A percentile compares a stretch with the other conserved stretches of the same genome.
phyloP scores from a whole-genome alignment of 495 filamentous ascomycete genomes.

The Filosporella fistucella region DNA sequence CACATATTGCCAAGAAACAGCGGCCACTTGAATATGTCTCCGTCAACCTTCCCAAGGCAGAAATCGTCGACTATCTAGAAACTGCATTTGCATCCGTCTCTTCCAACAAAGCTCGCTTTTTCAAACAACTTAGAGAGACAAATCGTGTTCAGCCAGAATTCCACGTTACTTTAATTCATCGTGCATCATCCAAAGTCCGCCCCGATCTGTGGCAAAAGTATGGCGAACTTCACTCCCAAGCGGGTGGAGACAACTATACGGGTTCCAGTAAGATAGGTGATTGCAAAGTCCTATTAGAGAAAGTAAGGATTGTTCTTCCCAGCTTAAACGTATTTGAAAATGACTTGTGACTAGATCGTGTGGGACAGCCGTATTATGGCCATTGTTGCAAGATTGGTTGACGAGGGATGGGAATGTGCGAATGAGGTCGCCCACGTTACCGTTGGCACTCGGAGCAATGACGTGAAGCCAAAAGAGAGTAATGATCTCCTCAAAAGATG shows the following conservation, averaged over 20 bases:
- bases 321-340: background rate
- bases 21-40: conserved; percentile 73
- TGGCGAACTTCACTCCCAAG: conserved; percentile 38
- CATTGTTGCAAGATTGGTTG: conserved; percentile 67
- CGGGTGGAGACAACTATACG: conserved; percentile 19
- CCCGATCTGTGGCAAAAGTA: conserved; percentile 71
- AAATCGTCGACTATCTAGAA: conserved; percentile 58
- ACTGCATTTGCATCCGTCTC: conserved; percentile 55
- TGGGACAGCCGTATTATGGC: conserved; percentile 85
- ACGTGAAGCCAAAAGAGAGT: conserved; percentile 88
- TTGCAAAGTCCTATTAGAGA: conserved; percentile 46
- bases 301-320: conserved; percentile 12
- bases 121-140: conserved; percentile 64
- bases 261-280: conserved; percentile 36
- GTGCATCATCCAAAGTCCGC: conserved; percentile 49
- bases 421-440: conserved; percentile 87
- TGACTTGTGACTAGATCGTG: conserved; percentile 49
- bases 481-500: conserved; percentile 76
- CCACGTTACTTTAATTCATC: conserved; percentile 92
- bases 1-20: conserved; percentile 23
- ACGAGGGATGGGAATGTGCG: conserved; percentile 55
- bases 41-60: conserved; percentile 54
- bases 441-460: conserved; percentile 66
- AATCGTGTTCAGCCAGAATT: conserved; percentile 79
- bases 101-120: conserved; percentile 56